These are phyloP conservation scores for Ajuga reptans DNA, from an alignment of 305 asterid species.

Conservation along the genomic window DNA sequence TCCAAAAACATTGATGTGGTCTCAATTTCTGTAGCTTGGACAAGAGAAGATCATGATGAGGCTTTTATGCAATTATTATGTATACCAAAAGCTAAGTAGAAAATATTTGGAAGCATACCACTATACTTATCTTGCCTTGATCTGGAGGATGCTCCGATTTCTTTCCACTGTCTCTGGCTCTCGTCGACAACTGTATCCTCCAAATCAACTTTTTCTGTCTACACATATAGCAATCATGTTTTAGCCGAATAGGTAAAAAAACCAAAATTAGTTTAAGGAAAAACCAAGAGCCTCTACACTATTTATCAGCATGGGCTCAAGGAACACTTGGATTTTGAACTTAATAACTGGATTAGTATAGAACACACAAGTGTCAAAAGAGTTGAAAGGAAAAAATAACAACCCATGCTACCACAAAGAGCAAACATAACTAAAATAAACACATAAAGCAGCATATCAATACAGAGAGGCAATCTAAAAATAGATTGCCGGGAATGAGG, in stretches of 20 bases:
- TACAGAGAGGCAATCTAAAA: conserved; percentile 6
- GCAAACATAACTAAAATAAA: neutral
- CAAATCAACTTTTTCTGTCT: conserved; percentile 96
- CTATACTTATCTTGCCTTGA: conserved; percentile 73
- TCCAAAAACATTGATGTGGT: neutral
- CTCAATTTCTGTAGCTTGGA: neutral
- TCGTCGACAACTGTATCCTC: conserved; percentile 97
- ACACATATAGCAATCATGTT: conserved; percentile 29
- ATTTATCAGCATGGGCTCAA: neutral
- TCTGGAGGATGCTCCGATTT: conserved; percentile 55
- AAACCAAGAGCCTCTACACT: neutral
- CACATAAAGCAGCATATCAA: neutral
- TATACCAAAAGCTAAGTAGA: conserved; percentile 13
- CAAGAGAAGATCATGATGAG: conserved; percentile 4
- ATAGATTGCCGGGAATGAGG: neutral
- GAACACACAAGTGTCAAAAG: neutral
- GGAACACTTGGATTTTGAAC: neutral
- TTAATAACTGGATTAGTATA: neutral
- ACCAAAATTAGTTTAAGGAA: neutral
- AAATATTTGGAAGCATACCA: conserved; percentile 28
- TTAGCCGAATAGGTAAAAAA: conserved; percentile 24
- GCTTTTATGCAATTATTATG: neutral
- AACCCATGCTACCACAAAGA: neutral
- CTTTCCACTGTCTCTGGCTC: conserved; percentile 77
- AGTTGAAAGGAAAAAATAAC: neutral